Percentiles rank a stretch among this genome's conserved stretches.
Conservation (phyloP, 345 rosid species). For the Rhodamnia rubescens region DNA sequence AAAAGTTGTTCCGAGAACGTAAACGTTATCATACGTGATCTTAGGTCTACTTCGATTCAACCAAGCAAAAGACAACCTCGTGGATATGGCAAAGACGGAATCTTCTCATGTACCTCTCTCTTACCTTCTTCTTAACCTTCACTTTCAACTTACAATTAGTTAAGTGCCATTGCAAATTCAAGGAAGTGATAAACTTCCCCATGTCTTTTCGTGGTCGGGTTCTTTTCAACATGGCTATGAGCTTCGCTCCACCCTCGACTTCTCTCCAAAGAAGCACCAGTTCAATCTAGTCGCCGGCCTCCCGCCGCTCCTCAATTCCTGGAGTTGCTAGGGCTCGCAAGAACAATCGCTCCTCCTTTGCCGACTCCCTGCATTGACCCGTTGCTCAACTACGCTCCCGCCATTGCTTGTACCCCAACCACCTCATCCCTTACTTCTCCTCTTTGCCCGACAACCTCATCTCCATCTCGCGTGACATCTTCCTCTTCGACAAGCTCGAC, state of each 20-base stretch:
- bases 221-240: conserved; percentile 14
- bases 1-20: too few relatives aligned
- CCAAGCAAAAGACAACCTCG: neutral
- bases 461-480: conserved; percentile 10
- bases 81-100: conserved; percentile 3
- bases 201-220: neutral
- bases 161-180: neutral
- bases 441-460: conserved; percentile 1
- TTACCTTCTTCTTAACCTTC: neutral
- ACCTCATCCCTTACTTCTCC: conserved; percentile 13
- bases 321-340: neutral
- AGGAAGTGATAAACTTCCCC: neutral
- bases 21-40: too few relatives aligned
- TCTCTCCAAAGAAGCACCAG: neutral
- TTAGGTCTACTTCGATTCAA: neutral
- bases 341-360: neutral
- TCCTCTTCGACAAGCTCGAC: conserved; percentile 8
- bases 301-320: rapidly evolving
- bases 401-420: neutral
- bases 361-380: neutral
- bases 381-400: neutral
- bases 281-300: neutral
- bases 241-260: conserved; percentile 6
- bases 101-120: conserved; percentile 4
- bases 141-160: neutral